A percentile compares a stretch with the other conserved stretches of the same genome.
Evolutionary conservation across 176 grass and related monocot species (phyloP).

Genomic region (Carex kokanica): DNA sequence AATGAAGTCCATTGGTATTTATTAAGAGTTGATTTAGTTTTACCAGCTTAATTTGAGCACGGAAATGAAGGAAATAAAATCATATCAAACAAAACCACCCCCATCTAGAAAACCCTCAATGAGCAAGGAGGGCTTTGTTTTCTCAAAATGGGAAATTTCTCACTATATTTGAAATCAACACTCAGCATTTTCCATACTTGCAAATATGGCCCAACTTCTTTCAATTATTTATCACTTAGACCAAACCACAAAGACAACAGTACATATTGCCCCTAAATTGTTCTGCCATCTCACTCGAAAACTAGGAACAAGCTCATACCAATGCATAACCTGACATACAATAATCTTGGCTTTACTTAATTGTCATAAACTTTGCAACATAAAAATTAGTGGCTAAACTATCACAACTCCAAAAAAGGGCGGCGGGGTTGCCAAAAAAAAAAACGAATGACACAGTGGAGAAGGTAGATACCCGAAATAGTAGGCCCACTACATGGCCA

Average conservation of each 20-base stretch:
- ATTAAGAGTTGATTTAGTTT: not conserved
- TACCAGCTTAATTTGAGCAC: not conserved
- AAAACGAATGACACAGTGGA: not conserved
- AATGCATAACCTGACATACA: not conserved
- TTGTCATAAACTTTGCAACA: not conserved
- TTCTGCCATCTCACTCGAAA: not conserved
- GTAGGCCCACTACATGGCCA: slow-evolving; percentile 55
- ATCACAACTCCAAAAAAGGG: not conserved
- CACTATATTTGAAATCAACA: slow-evolving; percentile 5
- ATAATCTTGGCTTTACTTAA: not conserved
- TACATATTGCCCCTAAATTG: not conserved
- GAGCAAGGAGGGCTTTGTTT: not conserved
- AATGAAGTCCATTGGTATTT: not conserved
- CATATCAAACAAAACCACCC: not conserved
- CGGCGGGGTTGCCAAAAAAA: not conserved
- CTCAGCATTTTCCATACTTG: not conserved
- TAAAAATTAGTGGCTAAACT: not conserved
- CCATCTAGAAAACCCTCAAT: not conserved
- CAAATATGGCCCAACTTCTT: not conserved
- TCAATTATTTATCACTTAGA: not conserved
- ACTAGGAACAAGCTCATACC: not conserved
- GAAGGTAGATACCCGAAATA: not conserved
- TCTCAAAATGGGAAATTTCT: not conserved
- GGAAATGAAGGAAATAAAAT: not conserved
- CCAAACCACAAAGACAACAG: not conserved